phyloP scores from a whole-genome alignment of 2,329 filamentous ascomycete species.

The Alternaria atra region DNA sequence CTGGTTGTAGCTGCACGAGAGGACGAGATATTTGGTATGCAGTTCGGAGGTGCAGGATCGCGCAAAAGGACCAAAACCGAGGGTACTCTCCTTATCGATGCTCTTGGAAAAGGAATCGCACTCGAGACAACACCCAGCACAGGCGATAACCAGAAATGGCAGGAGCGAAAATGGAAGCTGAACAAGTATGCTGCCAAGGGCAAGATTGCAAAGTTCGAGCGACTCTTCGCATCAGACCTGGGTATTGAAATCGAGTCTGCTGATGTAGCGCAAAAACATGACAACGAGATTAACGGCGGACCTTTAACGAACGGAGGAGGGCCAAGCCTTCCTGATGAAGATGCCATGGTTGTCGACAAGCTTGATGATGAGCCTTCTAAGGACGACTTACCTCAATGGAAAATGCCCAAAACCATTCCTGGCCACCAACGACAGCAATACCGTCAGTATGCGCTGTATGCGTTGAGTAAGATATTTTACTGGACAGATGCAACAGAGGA shows the following conservation, averaged over 20 bases:
- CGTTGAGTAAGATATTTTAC: slow-evolving; percentile 60
- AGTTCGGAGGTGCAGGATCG: slow-evolving; percentile 52
- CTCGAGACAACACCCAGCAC: slow-evolving; percentile 2
- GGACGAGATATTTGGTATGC: slow-evolving; percentile 71
- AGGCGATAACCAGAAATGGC: slow-evolving; percentile 35
- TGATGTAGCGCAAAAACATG: slow-evolving; percentile 20
- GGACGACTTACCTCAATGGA: slow-evolving; percentile 59
- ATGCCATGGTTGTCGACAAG: slow-evolving; percentile 27
- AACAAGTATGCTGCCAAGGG: slow-evolving; percentile 49
- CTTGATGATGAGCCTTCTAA: slow-evolving; percentile 25
- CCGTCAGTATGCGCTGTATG: slow-evolving; percentile 69
- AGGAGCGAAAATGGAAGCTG: slow-evolving; percentile 44
- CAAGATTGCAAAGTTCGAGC: slow-evolving; percentile 54
- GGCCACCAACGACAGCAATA: slow-evolving; percentile 65
- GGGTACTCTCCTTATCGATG: slow-evolving; percentile 73
- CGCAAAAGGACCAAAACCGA: slow-evolving; percentile 50
- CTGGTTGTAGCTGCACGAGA: slow-evolving; percentile 72
- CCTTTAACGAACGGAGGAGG: slow-evolving; percentile 34
- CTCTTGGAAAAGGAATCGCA: slow-evolving; percentile 71
- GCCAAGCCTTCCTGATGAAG: slow-evolving; percentile 28
- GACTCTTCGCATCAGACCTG: slow-evolving; percentile 49
- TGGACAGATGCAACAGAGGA: slow-evolving; percentile 26
- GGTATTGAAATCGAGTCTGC: slow-evolving; percentile 44
- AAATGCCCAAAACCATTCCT: slow-evolving; percentile 40
- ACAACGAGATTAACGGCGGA: slow-evolving; percentile 33